Evolutionary conservation across 176 grass and related monocot genomes (phyloP), one percentile per base, ranked within the genome.

Genomic region (Chloris gayana): DNA sequence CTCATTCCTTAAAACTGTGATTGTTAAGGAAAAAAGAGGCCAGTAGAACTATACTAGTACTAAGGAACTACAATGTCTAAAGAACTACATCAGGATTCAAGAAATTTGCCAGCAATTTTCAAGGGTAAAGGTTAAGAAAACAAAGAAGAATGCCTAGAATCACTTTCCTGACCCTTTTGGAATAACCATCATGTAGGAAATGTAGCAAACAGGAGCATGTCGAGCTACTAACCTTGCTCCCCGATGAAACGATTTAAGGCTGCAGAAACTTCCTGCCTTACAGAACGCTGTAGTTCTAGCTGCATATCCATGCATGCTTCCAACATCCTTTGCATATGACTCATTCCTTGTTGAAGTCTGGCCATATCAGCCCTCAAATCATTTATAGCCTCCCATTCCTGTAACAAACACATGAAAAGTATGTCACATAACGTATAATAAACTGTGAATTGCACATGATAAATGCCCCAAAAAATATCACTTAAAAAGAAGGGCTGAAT

Each of bases 251-350:
- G 90, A 68, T 99, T 99, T 86, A 99, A 84, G 83, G 96, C 92
- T 8, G 96, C 96, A 29, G 96, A 95, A 81, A 99, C 96, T 83
- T 99, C 96, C 65, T 99, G 96, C 59, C 96, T 83, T 19, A 99
- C 92, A 49, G 96, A 99, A 37, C 96, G 92, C 42, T 99, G 96
- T n/a, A 99, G 66, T 61, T 99, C 96, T 26, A 99, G 90, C 70
- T 99, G 96, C 96, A 99, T 93, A 68, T 99, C 96, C 92, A 99
- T 99, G 88, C 96, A 99, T 63, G 96, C 92, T 75, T 99, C 96
- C 41, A 99, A 71, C 88, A 91, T 95, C 45, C 96, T 87, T 79
- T 99, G 96, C 92, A 99, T 93, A 69, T 99, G 90, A 67, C 86
- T 89, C 96, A 99, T 99, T 12, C 88, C 92, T 84, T 99, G 86